Percentiles rank a stretch among this genome's conserved stretches.
These are phyloP conservation scores for Thelonectria blattea DNA, from an alignment of 2,329 filamentous ascomycete genomes.

Conservation along the genomic window DNA sequence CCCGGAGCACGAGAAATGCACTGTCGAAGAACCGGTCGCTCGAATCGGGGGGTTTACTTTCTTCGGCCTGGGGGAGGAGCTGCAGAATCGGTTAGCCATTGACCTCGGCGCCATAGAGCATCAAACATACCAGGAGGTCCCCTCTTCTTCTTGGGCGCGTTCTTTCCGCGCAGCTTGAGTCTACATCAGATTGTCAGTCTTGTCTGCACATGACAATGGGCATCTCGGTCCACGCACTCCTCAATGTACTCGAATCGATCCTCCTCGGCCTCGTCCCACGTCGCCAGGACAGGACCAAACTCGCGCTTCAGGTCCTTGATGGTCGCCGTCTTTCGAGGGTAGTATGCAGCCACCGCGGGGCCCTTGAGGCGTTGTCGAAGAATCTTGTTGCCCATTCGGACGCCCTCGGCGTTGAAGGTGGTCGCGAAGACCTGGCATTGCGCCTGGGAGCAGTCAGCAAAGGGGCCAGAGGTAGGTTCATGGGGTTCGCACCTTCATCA, in stretches of 20 bases:
- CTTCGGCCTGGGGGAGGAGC: conserved; percentile 39
- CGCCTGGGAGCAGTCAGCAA: conserved; percentile 58
- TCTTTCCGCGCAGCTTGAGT: conserved; percentile 82
- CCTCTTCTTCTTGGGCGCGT: conserved; percentile 86
- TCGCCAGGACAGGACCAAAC: conserved; percentile 70
- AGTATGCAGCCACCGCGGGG: conserved; percentile 84
- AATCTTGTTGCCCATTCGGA: conserved; percentile 89
- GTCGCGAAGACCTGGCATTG: conserved; percentile 93
- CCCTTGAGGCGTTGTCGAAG: conserved; percentile 87
- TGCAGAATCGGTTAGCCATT: conserved; percentile 27
- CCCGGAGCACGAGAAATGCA: not conserved
- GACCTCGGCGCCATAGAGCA: not conserved
- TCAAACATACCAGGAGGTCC: conserved; percentile 48
- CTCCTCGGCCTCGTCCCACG: conserved; percentile 77
- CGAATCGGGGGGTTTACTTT: conserved; percentile 35
- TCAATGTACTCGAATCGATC: conserved; percentile 79
- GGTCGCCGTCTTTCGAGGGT: conserved; percentile 76
- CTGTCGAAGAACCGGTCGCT: conserved; percentile 4
- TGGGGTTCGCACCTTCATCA: conserved; percentile 71
- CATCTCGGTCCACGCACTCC: conserved; percentile 51
- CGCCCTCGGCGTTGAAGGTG: conserved; percentile 83
- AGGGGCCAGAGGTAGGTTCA: not conserved
- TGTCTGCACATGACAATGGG: not conserved
- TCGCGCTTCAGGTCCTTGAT: conserved; percentile 75
- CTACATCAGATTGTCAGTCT: conserved; percentile 51